Percentiles rank a stretch among this genome's conserved stretches.
Evolutionary conservation across 2,329 filamentous ascomycete species (phyloP).

Genomic region (Pseudocercospora cruenta): DNA sequence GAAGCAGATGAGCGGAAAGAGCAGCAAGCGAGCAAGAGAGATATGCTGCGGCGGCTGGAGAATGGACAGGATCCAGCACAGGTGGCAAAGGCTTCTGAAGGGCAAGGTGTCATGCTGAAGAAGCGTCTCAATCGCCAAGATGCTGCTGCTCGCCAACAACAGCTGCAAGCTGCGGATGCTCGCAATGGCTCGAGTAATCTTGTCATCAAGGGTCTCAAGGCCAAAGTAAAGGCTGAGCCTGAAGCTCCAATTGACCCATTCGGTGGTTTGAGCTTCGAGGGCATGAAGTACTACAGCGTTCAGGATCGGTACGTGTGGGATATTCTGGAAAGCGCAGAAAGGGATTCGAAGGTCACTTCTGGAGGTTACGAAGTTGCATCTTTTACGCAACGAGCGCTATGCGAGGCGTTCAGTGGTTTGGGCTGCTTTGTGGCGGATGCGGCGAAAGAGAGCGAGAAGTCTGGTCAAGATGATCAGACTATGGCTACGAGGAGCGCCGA

Average conservation of each 20-base stretch:
- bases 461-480: constrained; percentile 33
- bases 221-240: constrained; percentile 58
- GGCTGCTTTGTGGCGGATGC: constrained; percentile 87
- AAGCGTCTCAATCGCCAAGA: constrained; percentile 68
- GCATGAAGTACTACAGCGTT: constrained; percentile 69
- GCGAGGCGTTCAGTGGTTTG: constrained; percentile 87
- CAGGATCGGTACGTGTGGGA: constrained; percentile 73
- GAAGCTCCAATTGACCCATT: constrained; percentile 88
- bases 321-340: constrained; percentile 69
- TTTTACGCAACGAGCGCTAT: constrained; percentile 78
- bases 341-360: constrained; percentile 68
- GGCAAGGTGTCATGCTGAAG: constrained; percentile 67
- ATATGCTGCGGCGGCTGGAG: constrained; percentile 71
- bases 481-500: constrained; percentile 42
- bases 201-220: constrained; percentile 79
- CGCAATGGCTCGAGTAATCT: constrained; percentile 36
- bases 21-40: constrained; percentile 65
- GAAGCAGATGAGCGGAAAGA: constrained; percentile 71
- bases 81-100: constrained; percentile 52
- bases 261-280: constrained; percentile 69
- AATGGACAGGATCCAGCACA: constrained; percentile 64
- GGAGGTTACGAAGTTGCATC: constrained; percentile 84
- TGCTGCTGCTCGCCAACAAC: constrained; percentile 45
- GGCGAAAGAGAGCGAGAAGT: constrained; percentile 45
- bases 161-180: constrained; percentile 48